Evolutionary conservation across 345 rosid genomes (phyloP).

Genomic region (Streptanthus diversifolius): DNA sequence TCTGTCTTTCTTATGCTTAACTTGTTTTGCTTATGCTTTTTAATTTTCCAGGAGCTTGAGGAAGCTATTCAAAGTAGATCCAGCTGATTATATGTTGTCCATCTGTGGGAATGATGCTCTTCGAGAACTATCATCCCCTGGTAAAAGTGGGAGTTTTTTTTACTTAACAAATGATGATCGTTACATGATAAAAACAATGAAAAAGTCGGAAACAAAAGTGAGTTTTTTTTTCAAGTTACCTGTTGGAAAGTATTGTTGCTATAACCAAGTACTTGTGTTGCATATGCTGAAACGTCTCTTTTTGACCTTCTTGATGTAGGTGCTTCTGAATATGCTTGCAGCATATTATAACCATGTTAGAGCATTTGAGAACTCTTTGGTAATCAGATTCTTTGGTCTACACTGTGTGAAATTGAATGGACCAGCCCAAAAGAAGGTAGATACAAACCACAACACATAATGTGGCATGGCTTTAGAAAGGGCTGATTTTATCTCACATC

Average conservation of each 20-base stretch:
- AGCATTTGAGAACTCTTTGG: conserved; percentile 74
- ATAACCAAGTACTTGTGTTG: neutral
- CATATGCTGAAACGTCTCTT: neutral
- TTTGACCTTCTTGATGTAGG: conserved; percentile 40
- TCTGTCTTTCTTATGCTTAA: neutral
- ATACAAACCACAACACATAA: neutral
- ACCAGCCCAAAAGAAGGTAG: conserved; percentile 78
- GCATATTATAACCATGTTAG: conserved; percentile 85
- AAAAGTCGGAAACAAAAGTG: conserved; percentile 87
- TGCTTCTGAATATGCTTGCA: conserved; percentile 88
- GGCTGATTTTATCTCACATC: neutral
- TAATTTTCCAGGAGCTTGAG: conserved; percentile 62
- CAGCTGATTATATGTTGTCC: conserved; percentile 94
- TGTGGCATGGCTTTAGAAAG: neutral
- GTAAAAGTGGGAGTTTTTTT: conserved; percentile 96
- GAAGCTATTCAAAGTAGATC: conserved; percentile 87
- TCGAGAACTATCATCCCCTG: conserved; percentile 91
- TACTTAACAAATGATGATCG: conserved; percentile 87
- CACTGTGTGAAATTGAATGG: conserved; percentile 87
- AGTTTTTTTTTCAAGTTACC: conserved; percentile 8
- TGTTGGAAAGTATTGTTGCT: neutral
- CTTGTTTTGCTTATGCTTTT: conserved; percentile 4
- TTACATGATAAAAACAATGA: conserved; percentile 95
- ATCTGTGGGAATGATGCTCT: conserved; percentile 94
- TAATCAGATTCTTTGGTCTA: conserved; percentile 76